Base-by-base conservation (phyloP, 768 basidiomycete genomes). In the Pulveroboletus sp. region DNA sequence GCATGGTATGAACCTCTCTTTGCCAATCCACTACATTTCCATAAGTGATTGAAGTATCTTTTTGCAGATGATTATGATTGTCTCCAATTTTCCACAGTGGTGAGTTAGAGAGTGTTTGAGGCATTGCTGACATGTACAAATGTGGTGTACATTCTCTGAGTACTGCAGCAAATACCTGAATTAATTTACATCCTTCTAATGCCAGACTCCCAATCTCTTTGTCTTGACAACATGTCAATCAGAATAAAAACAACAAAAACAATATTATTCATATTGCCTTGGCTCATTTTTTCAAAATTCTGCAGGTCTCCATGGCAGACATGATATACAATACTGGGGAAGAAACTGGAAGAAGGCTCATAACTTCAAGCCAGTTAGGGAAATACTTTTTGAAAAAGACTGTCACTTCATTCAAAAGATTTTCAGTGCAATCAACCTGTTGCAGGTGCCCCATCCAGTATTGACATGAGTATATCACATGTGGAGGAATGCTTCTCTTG, bases 271-370 rank as follows among this genome's bases (percentile, higher is more conserved):
- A 19, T 3, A 34, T 19, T 20, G 50, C 53, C 49, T 54, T 42
- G 24, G 35, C 32, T 49, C 53, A 54, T n/a, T 17, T 12, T 7
- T 6, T 5, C 11, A 54, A 11, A 11, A 12, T 38, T 1, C 17
- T 50, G 40, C 48, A 54, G 6, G 41, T 14, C 24, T 49, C 30
- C 12, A 29, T 1, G 10, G 51, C 43, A 49, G 51, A 39, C 34
- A 6, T n/a, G 11, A 41, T 41, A 4, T 31, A 7, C 10, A 27
- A 10, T 9, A 38, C 12, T 6, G 31, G 31, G 7, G 31, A 31
- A 14, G 31, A 13, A 14, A 31, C 12, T 2, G 31, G 14, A 11
- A 31, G 31, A 14, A 31, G 31, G 14, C 31, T 14, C 6, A 31
- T 31, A 14, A 14, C 31, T 31, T 31, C 31, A 6, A 31, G 10